A percentile compares a stretch with the other conserved stretches of the same genome.
These are phyloP conservation scores for Orychophragmus violaceus DNA, from an alignment of 345 rosid species.

Conservation along the genomic window DNA sequence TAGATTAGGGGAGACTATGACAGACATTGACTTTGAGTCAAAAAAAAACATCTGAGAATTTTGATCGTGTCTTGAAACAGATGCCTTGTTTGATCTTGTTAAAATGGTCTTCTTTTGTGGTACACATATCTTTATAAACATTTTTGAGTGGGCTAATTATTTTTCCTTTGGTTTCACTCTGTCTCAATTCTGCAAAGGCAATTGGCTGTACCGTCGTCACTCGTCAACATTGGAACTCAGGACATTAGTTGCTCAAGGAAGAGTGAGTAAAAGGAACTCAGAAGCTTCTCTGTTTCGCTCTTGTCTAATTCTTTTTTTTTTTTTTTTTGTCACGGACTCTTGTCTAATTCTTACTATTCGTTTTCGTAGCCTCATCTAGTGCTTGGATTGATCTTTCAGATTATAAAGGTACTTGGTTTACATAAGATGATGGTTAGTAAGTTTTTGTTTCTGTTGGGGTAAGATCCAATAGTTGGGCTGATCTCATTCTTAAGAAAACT, in stretches of 20 bases:
- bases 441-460: background rate
- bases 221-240: conserved; percentile 81
- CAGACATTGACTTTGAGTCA: no score
- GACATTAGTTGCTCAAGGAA: conserved; percentile 80
- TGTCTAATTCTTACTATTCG: background rate
- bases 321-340: background rate
- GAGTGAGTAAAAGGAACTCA: conserved; percentile 49
- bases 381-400: conserved; percentile 94
- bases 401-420: conserved; percentile 60
- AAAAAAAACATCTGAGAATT: no score
- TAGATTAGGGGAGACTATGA: no score
- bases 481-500: conserved; percentile 80
- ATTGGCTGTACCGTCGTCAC: conserved; percentile 90
- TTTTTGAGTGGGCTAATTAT: background rate
- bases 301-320: no score
- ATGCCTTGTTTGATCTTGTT: conserved; percentile 69
- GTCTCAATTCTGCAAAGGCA: conserved; percentile 95
- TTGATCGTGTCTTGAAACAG: no score
- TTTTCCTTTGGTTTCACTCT: conserved; percentile 40
- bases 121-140: background rate
- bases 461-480: conserved; percentile 82
- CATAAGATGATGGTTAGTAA: background rate
- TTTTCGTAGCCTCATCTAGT: conserved; percentile 73
- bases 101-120: conserved; percentile 94
- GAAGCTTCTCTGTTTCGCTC: no score